Evolutionary conservation across 768 basidiomycete genomes (phyloP).

Genomic region (Postia placenta): DNA sequence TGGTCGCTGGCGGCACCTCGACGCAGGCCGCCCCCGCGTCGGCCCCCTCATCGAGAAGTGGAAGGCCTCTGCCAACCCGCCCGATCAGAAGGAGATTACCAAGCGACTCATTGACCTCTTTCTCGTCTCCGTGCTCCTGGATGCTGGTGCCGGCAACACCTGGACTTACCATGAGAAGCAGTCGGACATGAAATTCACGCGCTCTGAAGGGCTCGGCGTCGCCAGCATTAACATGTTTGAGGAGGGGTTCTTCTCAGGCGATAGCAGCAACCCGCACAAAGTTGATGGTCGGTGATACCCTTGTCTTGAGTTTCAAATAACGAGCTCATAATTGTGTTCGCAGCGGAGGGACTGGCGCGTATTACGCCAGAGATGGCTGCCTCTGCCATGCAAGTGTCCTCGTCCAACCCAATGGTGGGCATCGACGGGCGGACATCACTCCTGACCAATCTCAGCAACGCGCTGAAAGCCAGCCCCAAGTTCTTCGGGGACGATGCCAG

Average conservation of each 20-base stretch:
- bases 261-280: slow-evolving; percentile 49
- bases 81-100: slow-evolving; percentile 52
- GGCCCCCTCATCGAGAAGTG: slow-evolving; percentile 53
- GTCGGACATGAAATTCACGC: slow-evolving; percentile 46
- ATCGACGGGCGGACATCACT: slow-evolving; percentile 81
- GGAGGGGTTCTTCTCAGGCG: slow-evolving; percentile 74
- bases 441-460: slow-evolving; percentile 64
- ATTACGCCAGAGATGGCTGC: slow-evolving; percentile 58
- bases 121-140: slow-evolving; percentile 85
- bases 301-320: too few species aligned
- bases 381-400: slow-evolving; percentile 71
- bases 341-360: slow-evolving; percentile 65
- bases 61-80: slow-evolving; percentile 34
- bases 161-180: slow-evolving; percentile 72
- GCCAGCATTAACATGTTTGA: slow-evolving; percentile 90
- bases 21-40: slow-evolving; percentile 61
- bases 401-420: slow-evolving; percentile 82
- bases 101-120: slow-evolving; percentile 85
- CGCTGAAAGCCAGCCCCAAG: slow-evolving; percentile 55
- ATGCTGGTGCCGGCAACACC: slow-evolving; percentile 83
- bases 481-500: slow-evolving; percentile 73
- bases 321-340: too few species aligned
- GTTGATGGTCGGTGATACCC: slow-evolving; percentile 95
- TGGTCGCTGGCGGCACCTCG: slow-evolving; percentile 87
- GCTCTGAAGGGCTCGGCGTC: slow-evolving; percentile 83